Conservation (phyloP, 208 protist genomes). For the Crithidia bombi region DNA sequence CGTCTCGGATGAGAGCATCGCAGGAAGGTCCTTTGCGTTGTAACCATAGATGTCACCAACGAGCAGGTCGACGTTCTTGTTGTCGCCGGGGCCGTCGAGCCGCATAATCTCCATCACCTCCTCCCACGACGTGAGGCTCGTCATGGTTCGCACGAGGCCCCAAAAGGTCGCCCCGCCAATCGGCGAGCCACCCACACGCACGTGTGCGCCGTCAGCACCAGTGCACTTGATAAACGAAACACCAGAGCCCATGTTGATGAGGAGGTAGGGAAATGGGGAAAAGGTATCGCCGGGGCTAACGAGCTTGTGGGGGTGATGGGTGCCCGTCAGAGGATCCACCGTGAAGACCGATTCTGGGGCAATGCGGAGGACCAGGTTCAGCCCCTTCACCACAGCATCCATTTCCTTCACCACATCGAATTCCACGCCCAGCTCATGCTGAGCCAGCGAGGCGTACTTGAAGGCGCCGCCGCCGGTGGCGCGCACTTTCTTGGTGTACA, state of each 20-base stretch:
- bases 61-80: conserved; percentile 95
- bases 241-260: conserved; percentile 98
- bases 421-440: conserved; percentile 50
- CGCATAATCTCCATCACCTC: conserved; percentile 95
- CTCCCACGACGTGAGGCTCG: conserved; percentile 93
- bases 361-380: conserved; percentile 77
- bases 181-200: conserved; percentile 94
- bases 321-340: conserved; percentile 65
- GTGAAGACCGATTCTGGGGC: conserved; percentile 87
- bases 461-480: conserved; percentile 92
- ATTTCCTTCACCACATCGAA: conserved; percentile 92
- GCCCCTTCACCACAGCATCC: conserved; percentile 88
- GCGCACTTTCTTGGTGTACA: conserved; percentile 56
- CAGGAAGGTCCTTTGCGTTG: conserved; percentile 86
- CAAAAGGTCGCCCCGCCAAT: conserved; percentile 98
- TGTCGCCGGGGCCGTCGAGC: conserved; percentile 92
- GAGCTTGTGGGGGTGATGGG: conserved; percentile 70
- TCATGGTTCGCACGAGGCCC: conserved; percentile 95
- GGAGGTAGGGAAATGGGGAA: conserved; percentile 93
- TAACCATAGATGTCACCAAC: conserved; percentile 99
- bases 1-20: conserved; percentile 85
- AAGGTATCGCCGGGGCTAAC: conserved; percentile 43
- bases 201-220: conserved; percentile 78
- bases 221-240: conserved; percentile 96
- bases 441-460: conserved; percentile 76